phyloP scores from a whole-genome alignment of 2,329 filamentous ascomycete genomes.

The Hymenoscyphus occultus region DNA sequence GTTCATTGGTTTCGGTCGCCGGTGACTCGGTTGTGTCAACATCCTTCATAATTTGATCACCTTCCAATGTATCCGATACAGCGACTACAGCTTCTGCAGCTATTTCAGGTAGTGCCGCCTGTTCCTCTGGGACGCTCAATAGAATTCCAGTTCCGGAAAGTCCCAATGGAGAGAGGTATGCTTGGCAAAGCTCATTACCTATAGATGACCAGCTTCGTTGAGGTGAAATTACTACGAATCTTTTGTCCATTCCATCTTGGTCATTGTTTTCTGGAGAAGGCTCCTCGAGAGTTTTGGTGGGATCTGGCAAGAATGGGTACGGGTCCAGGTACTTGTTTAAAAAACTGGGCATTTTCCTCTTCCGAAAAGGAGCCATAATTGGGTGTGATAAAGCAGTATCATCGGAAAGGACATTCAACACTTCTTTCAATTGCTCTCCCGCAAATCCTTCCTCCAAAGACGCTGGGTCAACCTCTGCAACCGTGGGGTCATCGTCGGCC shows the following conservation, averaged over 20 bases:
- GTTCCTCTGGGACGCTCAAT: conserved; percentile 26
- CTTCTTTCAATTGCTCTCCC: conserved; percentile 57
- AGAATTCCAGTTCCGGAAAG: conserved; percentile 23
- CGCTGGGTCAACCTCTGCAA: conserved; percentile 59
- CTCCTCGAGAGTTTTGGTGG: conserved; percentile 36
- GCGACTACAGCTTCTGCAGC: background rate
- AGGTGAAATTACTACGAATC: conserved; percentile 23
- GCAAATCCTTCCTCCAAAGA: conserved; percentile 62
- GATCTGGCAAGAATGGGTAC: conserved; percentile 59
- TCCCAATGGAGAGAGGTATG: conserved; percentile 20
- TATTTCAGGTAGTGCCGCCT: background rate
- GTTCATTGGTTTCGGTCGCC: conserved; percentile 22
- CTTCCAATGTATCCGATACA: background rate
- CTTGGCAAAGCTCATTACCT: conserved; percentile 29
- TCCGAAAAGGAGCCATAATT: conserved; percentile 55
- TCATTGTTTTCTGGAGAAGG: background rate
- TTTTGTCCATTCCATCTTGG: conserved; percentile 16
- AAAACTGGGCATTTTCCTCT: conserved; percentile 48
- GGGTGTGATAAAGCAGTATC: conserved; percentile 58
- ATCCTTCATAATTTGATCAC: conserved; percentile 33
- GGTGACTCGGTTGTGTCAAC: conserved; percentile 27
- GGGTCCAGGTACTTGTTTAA: conserved; percentile 58
- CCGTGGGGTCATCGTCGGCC: conserved; percentile 62
- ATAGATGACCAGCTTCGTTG: conserved; percentile 31
- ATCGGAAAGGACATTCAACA: conserved; percentile 53